phyloP scores from a whole-genome alignment of 1,284 basidiomycete genomes.

The Golubevia pallescens region DNA sequence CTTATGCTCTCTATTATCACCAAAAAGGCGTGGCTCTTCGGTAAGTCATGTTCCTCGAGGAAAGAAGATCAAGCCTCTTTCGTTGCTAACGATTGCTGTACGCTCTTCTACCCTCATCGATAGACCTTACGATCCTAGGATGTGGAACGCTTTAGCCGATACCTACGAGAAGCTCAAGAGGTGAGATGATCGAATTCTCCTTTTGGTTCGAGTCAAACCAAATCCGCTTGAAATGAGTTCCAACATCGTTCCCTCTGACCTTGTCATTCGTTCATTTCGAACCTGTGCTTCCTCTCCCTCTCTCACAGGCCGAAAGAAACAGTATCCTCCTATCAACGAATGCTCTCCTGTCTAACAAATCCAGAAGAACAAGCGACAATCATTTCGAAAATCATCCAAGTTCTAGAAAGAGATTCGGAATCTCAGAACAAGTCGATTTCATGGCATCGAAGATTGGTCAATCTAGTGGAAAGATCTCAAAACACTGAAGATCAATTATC shows the following conservation, averaged over 20 bases:
- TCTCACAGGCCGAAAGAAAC: conserved; percentile 29
- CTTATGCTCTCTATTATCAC: conserved; percentile 95
- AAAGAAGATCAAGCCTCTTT: not conserved
- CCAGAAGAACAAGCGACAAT: conserved; percentile 43
- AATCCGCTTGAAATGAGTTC: too few relatives aligned
- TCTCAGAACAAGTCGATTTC: conserved; percentile 26
- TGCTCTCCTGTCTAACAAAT: conserved; percentile 50
- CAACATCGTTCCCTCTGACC: not conserved
- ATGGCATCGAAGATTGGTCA: conserved; percentile 56
- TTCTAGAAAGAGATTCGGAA: conserved; percentile 45
- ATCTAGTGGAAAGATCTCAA: conserved; percentile 32
- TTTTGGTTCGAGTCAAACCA: too few relatives aligned
- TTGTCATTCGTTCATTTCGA: too few relatives aligned
- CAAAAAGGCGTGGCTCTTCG: conserved; percentile 90
- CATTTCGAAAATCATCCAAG: conserved; percentile 48
- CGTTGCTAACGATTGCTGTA: not conserved
- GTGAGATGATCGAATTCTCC: too few relatives aligned
- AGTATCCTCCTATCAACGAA: conserved; percentile 55
- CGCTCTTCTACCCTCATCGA: conserved; percentile 9
- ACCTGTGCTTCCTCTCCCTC: not conserved
- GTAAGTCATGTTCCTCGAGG: conserved; percentile 69
- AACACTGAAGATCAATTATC: conserved; percentile 31
- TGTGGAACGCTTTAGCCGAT: conserved; percentile 93
- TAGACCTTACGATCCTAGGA: conserved; percentile 91
- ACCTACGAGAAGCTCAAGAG: conserved; percentile 96